A percentile compares a stretch with the other conserved stretches of the same genome.
These are phyloP conservation scores for Xylaria intraflava DNA, from an alignment of 495 filamentous ascomycete species.

Conservation along the genomic window DNA sequence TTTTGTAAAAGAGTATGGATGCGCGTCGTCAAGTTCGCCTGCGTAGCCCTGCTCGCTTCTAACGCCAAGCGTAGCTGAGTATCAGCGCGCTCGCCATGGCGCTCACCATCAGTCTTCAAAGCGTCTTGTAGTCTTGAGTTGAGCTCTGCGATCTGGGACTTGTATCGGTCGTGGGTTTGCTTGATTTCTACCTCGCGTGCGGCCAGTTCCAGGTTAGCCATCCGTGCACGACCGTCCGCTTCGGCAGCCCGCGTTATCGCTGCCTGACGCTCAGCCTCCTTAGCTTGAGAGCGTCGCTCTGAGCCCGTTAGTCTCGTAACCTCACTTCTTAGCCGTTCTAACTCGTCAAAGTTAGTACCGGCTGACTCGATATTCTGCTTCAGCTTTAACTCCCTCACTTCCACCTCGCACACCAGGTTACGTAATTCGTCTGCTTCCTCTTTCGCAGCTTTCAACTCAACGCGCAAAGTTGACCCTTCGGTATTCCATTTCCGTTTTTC, in stretches of 20 bases:
- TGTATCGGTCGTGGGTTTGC: constrained; percentile 35
- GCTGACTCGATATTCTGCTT: constrained; percentile 54
- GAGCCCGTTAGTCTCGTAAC: constrained; percentile 50
- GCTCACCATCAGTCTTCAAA: constrained; percentile 16
- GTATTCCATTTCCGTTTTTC: constrained; percentile 60
- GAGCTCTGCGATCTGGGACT: constrained; percentile 38
- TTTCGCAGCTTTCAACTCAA: constrained; percentile 45
- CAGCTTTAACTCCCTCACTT: constrained; percentile 51
- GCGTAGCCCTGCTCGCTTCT: constrained; percentile 33
- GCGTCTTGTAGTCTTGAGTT: constrained; percentile 38
- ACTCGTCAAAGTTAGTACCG: constrained; percentile 51
- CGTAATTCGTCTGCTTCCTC: constrained; percentile 50
- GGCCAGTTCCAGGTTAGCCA: constrained; percentile 44
- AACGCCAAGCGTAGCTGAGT: constrained; percentile 31
- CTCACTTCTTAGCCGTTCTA: constrained; percentile 51
- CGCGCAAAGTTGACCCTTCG: constrained; percentile 46
- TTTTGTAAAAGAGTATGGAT: constrained; percentile 37
- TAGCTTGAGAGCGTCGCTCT: constrained; percentile 52
- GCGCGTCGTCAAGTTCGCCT: constrained; percentile 37
- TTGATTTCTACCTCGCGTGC: constrained; percentile 48
- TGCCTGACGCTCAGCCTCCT: constrained; percentile 46
- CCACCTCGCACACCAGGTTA: constrained; percentile 52
- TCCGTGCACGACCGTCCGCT: constrained; percentile 45
- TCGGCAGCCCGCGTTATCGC: constrained; percentile 46
- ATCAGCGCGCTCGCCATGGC: constrained; percentile 23